Percentiles rank a stretch among this genome's conserved stretches.
Conservation (phyloP, 768 basidiomycete genomes). For the Kwoniella newhampshirensis region DNA sequence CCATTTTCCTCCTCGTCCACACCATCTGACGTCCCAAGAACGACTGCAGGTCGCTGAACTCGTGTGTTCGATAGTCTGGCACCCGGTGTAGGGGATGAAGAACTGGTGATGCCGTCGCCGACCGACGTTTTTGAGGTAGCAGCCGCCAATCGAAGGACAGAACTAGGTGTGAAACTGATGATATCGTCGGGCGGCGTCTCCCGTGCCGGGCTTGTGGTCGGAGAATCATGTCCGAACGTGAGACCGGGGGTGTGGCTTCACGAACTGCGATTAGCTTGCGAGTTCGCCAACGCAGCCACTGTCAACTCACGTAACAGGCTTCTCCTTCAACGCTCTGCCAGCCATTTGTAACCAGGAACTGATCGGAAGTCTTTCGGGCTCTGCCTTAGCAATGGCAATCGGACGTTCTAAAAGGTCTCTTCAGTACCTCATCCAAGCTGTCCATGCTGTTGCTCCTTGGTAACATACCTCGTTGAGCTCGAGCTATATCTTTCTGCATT, state of each 20-base stretch:
- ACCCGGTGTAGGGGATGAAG: conserved; percentile 24
- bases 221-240: conserved; percentile 10
- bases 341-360: conserved; percentile 13
- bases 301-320: neutral
- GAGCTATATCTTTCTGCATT: conserved; percentile 28
- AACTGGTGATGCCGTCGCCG: neutral
- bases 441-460: too few species aligned
- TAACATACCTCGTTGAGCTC: conserved; percentile 27
- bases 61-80: too few species aligned
- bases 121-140: conserved; percentile 13
- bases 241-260: conserved; percentile 12
- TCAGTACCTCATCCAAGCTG: too few species aligned
- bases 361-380: conserved; percentile 22
- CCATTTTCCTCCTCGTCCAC: conserved; percentile 10
- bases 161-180: conserved; percentile 18
- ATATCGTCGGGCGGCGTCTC: conserved; percentile 27
- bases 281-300: too few species aligned
- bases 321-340: conserved; percentile 1
- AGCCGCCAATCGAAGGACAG: neutral
- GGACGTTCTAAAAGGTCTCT: conserved; percentile 15
- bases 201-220: conserved; percentile 13
- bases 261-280: too few species aligned
- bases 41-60: conserved; percentile 2
- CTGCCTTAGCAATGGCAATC: conserved; percentile 13
- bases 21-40: conserved; percentile 20